These are phyloP conservation scores for Cryptococcus hybrid DNA, from an alignment of 1,284 basidiomycete species.

Conservation along the genomic window DNA sequence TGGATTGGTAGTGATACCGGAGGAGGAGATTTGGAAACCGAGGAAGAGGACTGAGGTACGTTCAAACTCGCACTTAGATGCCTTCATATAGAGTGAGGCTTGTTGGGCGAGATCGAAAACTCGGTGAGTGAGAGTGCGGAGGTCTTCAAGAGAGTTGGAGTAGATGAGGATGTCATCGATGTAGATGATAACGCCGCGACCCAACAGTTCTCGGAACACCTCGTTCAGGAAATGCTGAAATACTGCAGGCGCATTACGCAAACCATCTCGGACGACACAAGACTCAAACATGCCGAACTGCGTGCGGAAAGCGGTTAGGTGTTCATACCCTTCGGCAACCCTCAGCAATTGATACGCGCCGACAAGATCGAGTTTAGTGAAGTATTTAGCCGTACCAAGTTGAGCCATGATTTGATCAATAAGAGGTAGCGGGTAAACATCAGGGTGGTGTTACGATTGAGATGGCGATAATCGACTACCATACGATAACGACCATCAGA, in stretches of 20 bases:
- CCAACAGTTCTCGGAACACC: slow-evolving; percentile 14
- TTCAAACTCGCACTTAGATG: not conserved
- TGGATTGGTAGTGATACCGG: not conserved
- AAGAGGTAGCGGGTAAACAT: slow-evolving; percentile 19
- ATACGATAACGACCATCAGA: slow-evolving; percentile 9
- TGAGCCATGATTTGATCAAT: slow-evolving; percentile 4
- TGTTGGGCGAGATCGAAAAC: slow-evolving; percentile 1
- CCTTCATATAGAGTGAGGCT: slow-evolving; percentile 40
- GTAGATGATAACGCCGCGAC: slow-evolving; percentile 28
- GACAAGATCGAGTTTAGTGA: slow-evolving; percentile 14
- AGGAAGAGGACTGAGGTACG: not conserved
- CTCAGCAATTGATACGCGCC: too few relatives aligned
- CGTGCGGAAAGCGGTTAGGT: slow-evolving; percentile 19
- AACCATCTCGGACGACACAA: slow-evolving; percentile 16
- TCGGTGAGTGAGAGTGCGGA: not conserved
- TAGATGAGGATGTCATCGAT: slow-evolving; percentile 45
- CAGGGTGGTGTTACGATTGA: slow-evolving; percentile 13
- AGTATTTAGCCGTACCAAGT: slow-evolving; percentile 7
- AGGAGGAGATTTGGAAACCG: not conserved
- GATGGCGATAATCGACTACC: slow-evolving; percentile 15
- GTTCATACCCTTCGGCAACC: slow-evolving; percentile 12
- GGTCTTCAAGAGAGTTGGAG: slow-evolving; percentile 37
- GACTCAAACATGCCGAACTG: slow-evolving; percentile 18
- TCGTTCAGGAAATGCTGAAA: slow-evolving; percentile 23
- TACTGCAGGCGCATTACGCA: slow-evolving; percentile 15